Evolutionary conservation across 148 eudicot genomes (phyloP).

Genomic region (Fagopyrum homotropicum): DNA sequence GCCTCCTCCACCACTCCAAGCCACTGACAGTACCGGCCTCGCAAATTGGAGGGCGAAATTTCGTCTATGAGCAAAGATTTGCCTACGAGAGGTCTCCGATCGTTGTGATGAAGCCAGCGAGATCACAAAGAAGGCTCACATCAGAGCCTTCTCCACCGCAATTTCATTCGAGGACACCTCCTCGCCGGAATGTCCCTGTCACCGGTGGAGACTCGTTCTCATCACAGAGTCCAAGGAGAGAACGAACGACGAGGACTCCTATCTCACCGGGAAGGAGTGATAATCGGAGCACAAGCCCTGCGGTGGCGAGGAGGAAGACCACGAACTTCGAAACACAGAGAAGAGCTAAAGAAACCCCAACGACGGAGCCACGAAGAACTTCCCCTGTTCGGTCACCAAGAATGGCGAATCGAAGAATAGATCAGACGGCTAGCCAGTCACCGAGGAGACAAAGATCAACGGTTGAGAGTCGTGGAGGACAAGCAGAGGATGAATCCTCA

Average conservation of each 20-base stretch:
- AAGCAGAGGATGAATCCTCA: constrained; percentile 57
- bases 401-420: constrained; percentile 27
- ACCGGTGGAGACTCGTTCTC: constrained; percentile 26
- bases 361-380: constrained; percentile 19
- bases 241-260: constrained; percentile 20
- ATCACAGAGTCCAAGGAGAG: constrained; percentile 36
- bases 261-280: constrained; percentile 42
- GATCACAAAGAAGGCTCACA: constrained; percentile 16
- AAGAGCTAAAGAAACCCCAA: constrained; percentile 22
- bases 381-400: constrained; percentile 59
- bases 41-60: constrained; percentile 28
- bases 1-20: constrained; percentile 45
- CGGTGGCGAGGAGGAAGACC: constrained; percentile 30
- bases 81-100: constrained; percentile 40
- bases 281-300: constrained; percentile 35
- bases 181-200: constrained; percentile 22
- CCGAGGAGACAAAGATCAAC: constrained; percentile 39
- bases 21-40: constrained; percentile 17
- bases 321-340: constrained; percentile 48
- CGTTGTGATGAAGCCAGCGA: constrained; percentile 51
- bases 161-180: constrained; percentile 16
- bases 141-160: constrained; percentile 19
- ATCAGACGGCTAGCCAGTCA: constrained; percentile 44
- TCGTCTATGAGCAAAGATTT: constrained; percentile 33
- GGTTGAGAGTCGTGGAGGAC: constrained; percentile 21